Evolutionary conservation across 306 rosid genomes (phyloP).

Genomic region (Acmispon strigosus): DNA sequence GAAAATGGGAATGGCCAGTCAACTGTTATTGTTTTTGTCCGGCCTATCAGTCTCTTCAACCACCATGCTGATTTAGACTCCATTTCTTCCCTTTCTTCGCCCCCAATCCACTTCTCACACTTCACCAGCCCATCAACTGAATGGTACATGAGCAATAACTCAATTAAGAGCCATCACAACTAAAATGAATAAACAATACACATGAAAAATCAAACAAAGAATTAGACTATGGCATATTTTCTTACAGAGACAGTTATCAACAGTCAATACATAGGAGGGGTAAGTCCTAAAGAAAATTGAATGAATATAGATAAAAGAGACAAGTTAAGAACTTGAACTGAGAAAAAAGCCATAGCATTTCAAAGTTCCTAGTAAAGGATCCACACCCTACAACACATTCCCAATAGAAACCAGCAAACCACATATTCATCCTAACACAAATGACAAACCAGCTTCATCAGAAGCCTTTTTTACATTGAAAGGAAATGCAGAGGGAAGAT

Average conservation of each 20-base stretch:
- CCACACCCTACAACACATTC: background rate
- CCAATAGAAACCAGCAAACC: background rate
- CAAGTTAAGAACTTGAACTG: background rate
- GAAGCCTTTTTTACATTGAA: too few relatives aligned
- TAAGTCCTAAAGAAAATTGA: too few relatives aligned
- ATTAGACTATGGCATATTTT: background rate
- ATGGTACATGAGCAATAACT: constrained; percentile 34
- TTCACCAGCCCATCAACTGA: constrained; percentile 89
- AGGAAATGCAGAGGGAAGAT: too few relatives aligned
- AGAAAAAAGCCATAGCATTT: background rate
- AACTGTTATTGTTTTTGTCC: constrained; percentile 60
- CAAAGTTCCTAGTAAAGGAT: background rate
- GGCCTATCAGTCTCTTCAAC: constrained; percentile 71
- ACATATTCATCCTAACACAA: background rate
- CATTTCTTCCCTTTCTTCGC: constrained; percentile 41
- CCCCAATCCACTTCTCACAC: constrained; percentile 94
- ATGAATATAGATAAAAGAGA: background rate
- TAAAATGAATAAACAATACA: background rate
- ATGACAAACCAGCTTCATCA: background rate
- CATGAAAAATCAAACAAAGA: background rate
- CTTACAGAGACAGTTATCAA: too few relatives aligned
- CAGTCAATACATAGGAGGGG: too few relatives aligned
- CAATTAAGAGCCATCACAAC: constrained; percentile 15
- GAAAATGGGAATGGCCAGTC: constrained; percentile 93
- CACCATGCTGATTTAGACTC: constrained; percentile 82